A percentile compares a stretch with the other conserved stretches of the same genome.
phyloP scores from a whole-genome alignment of 345 rosid species.

The Noccaea caerulescens region DNA sequence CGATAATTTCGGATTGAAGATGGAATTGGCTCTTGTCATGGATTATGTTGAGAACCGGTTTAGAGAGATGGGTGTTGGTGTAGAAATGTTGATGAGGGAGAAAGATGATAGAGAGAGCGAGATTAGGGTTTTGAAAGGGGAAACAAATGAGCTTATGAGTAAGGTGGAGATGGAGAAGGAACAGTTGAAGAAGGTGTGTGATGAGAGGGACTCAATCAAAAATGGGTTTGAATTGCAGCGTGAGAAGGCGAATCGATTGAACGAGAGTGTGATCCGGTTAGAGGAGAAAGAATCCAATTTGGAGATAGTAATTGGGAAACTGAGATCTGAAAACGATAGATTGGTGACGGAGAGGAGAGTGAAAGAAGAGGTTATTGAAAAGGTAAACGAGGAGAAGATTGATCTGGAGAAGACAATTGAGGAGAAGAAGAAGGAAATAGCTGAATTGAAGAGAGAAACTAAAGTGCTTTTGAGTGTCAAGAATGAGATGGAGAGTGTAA shows the following conservation, averaged over 20 bases:
- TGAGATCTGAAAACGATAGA: slow-evolving; percentile 44
- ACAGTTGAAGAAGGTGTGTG: slow-evolving; percentile 33
- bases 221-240: slow-evolving; percentile 40
- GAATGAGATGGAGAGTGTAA: slow-evolving; percentile 49
- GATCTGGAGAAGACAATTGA: slow-evolving; percentile 44
- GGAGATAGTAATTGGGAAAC: slow-evolving; percentile 43
- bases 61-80: slow-evolving; percentile 47
- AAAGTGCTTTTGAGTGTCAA: slow-evolving; percentile 47
- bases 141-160: slow-evolving; percentile 39
- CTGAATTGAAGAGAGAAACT: slow-evolving; percentile 46
- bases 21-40: slow-evolving; percentile 49
- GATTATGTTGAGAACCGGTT: slow-evolving; percentile 50
- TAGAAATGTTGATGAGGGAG: slow-evolving; percentile 43
- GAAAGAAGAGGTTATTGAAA: slow-evolving; percentile 38
- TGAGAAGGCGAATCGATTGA: slow-evolving; percentile 46
- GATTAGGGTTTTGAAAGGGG: slow-evolving; percentile 46
- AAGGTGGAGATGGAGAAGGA: slow-evolving; percentile 49
- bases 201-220: slow-evolving; percentile 56
- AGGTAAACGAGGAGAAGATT: slow-evolving; percentile 40
- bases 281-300: slow-evolving; percentile 44
- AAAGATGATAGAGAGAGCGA: slow-evolving; percentile 48
- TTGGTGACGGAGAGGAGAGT: slow-evolving; percentile 46
- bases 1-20: slow-evolving; percentile 48
- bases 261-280: slow-evolving; percentile 44
- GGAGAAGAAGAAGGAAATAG: slow-evolving; percentile 41